These are phyloP conservation scores for Hymenoscyphus scutula DNA, from an alignment of 2,329 filamentous ascomycete species.

Conservation along the genomic window DNA sequence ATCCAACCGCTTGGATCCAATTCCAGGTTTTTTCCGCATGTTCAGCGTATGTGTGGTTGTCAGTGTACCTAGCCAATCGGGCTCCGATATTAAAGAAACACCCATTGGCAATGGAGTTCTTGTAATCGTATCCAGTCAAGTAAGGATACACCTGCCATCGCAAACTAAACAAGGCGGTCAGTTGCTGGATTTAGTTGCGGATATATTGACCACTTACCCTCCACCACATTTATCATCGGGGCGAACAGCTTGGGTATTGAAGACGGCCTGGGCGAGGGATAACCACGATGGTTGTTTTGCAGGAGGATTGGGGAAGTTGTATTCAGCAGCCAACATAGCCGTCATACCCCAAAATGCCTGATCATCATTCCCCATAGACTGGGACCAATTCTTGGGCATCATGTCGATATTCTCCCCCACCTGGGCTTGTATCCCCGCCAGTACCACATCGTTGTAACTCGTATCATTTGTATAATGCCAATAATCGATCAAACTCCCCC, in stretches of 20 bases:
- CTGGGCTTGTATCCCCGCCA: constrained; percentile 57
- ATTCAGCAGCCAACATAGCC: constrained; percentile 74
- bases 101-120: constrained; percentile 67
- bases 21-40: constrained; percentile 72
- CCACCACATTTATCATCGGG: constrained; percentile 72
- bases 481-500: constrained; percentile 33
- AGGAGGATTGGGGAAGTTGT: constrained; percentile 68
- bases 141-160: constrained; percentile 86
- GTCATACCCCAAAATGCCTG: constrained; percentile 78
- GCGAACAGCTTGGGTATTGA: constrained; percentile 70
- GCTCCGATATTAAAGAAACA: constrained; percentile 69
- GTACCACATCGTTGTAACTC: constrained; percentile 56
- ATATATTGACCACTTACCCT: constrained; percentile 43
- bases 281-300: constrained; percentile 68
- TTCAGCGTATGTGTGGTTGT: constrained; percentile 72
- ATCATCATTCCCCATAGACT: constrained; percentile 39
- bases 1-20: constrained; percentile 55
- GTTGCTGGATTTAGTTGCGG: not conserved
- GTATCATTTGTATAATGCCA: constrained; percentile 53
- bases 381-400: constrained; percentile 50
- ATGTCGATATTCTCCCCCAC: constrained; percentile 55
- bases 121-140: constrained; percentile 55
- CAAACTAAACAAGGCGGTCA: constrained; percentile 41
- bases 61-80: constrained; percentile 73
- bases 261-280: constrained; percentile 74